phyloP scores from a whole-genome alignment of 2,329 filamentous ascomycete species.

The Coniochaeta sp. region DNA sequence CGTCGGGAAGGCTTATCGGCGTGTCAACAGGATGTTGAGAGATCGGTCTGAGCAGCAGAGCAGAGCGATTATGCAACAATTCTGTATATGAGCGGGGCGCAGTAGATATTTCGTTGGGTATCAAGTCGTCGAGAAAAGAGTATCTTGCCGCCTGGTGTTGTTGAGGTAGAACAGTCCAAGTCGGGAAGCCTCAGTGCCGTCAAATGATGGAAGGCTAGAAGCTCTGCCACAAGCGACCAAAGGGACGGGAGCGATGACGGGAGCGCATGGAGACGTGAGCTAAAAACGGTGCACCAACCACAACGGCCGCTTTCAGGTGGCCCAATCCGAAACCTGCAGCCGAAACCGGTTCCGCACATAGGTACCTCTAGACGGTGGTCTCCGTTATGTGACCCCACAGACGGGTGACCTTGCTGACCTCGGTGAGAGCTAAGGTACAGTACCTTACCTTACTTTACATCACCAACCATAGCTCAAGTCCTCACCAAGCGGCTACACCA shows the following conservation, averaged over 20 bases:
- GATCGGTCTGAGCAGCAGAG: neutral
- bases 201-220: constrained; percentile 1
- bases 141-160: neutral
- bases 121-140: neutral
- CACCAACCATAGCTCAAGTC: too few species aligned
- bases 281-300: neutral
- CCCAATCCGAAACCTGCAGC: neutral
- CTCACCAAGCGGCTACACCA: neutral
- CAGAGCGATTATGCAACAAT: neutral
- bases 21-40: neutral
- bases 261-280: neutral
- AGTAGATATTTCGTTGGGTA: neutral
- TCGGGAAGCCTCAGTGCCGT: neutral
- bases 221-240: neutral
- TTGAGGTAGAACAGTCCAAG: neutral
- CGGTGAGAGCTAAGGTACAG: neutral
- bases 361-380: too few species aligned
- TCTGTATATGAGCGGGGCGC: neutral
- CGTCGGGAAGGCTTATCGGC: neutral
- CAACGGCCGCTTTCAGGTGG: neutral
- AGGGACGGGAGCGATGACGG: neutral
- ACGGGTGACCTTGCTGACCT: neutral
- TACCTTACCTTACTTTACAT: neutral
- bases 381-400: neutral
- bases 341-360: neutral